Evolutionary conservation across 768 basidiomycete species (phyloP), one percentile per base, ranked within the genome.

Genomic region (Termitomyces sp.): DNA sequence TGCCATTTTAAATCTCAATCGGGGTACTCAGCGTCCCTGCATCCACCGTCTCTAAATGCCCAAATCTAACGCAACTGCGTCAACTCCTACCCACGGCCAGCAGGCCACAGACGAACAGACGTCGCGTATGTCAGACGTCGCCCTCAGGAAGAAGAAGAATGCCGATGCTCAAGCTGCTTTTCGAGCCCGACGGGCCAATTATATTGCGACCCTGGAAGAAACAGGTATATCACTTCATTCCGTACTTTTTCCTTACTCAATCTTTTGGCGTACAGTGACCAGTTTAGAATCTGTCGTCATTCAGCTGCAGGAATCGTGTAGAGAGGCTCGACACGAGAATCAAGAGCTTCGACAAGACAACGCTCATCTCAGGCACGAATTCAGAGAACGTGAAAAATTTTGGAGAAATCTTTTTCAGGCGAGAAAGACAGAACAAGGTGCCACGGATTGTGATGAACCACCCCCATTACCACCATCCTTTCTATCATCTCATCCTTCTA

Each of bases 131-230:
- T 77, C 84, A 60, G 86, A 88, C 69, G 79, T 86, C 12, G 84
- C 85, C 34, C 76, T 88, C 63, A 75, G 89, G 60, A 90, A 90
- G 75, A 90, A 89, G 77, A 93, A 93, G 74, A 93, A 93, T 64
- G 90, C 90, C 35, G 88, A 91, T 66, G 90, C 90, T 2, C 90
- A 93, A 71, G 90, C 90, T 52, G 88, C 89, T 56, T 92, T 91
- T 69, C 78, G 88, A 59, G 87, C 86, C 47, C 73, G 88, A 61
- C 79, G 90, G 60, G 88, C 88, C 47, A 91, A 89, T 70, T 93
- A 93, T 68, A 93, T 93, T 66, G 83, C 87, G 42, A 92, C 89
- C 12, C 81, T 93, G 59, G 90, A 93, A 69, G 90, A 90, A 67
- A 90, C 90, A 75, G 83, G 81, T 81, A 59, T 54, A 61, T 56